Evolutionary conservation across 352 stramenopile species (phyloP), one percentile per base, ranked within the genome.

Genomic region (Phytopythium kandeliae): DNA sequence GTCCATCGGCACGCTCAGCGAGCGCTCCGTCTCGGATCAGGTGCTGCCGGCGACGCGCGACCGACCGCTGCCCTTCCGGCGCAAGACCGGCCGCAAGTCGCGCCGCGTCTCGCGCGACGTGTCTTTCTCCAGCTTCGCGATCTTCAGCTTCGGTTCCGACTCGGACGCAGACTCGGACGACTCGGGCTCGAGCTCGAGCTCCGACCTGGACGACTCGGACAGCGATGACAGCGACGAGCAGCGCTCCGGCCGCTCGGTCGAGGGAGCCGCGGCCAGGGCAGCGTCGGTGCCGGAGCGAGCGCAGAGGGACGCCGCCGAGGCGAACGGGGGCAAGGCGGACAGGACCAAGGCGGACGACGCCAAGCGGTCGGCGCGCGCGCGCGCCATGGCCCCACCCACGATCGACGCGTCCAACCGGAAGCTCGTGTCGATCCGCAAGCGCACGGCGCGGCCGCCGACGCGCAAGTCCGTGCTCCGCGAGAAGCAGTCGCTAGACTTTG

Each of bases 121-220:
- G 6, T 58, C 66, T 26, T 69, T 69, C 26, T 75, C 66, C 33
- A 74, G 67, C 55, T 71, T 74, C 49, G 69, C 65, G 40, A 75
- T 75, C 58, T 75, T 75, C 54, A 75, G 66, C 54, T 41, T 75
- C 17, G 59, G 62, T 2, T 64, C 65, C 7, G 62, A 41, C 45
- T 50, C 73, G 17, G 70, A 84, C 31, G 78, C 74, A n/a, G 74
- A 72, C 19, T 76, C 55, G 37, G 54, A 44, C 19, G 68, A 82
- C 38, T 51, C 52, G 33, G 74, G 71, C 19, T 76, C 55, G 38
- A 52, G 38, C 38, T 51, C 52, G 33, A 57, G 58, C 26, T 48
- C 50, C 3, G 28, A 36, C 37, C 37, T 53, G 44, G 53, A 40
- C 16, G 50, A 43, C 21, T 52, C 46, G 46, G 46, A 52, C 31